A percentile compares a stretch with the other conserved stretches of the same genome.
These are phyloP conservation scores for Lodderomyces elongisporus DNA, from an alignment of 1,139 yeast genomes.

Conservation along the genomic window DNA sequence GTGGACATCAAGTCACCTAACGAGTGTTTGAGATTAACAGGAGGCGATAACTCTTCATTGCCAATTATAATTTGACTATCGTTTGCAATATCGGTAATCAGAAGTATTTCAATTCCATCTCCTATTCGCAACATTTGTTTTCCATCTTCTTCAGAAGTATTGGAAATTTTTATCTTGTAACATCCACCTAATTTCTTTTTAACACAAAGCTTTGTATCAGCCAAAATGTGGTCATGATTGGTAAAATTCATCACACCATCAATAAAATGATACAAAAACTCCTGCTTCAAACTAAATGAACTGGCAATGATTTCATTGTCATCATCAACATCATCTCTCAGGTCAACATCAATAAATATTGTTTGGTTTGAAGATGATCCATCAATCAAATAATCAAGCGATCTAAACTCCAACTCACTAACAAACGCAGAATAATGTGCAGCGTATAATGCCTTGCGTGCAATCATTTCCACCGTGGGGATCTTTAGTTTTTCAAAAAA, in stretches of 20 bases:
- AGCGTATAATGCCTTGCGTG: conserved; percentile 69
- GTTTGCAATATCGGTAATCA: conserved; percentile 39
- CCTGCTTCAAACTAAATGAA: conserved; percentile 29
- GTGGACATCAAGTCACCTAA: conserved; percentile 36
- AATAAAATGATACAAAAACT: conserved; percentile 63
- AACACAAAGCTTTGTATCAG: conserved; percentile 29
- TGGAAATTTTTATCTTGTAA: conserved; percentile 34
- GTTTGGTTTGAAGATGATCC: conserved; percentile 50
- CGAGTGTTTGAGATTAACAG: conserved; percentile 31
- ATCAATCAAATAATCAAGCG: conserved; percentile 53
- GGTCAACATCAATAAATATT: conserved; percentile 46
- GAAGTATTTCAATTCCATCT: conserved; percentile 42
- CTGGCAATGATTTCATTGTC: conserved; percentile 11
- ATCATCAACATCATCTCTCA: conserved; percentile 37
- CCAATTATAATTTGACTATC: conserved; percentile 61
- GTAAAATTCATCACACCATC: conserved; percentile 34
- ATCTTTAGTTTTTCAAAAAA: conserved; percentile 29
- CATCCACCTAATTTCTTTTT: conserved; percentile 39
- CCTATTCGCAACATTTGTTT: conserved; percentile 29
- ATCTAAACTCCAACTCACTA: conserved; percentile 61
- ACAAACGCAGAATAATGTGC: conserved; percentile 65
- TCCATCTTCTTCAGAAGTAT: conserved; percentile 37
- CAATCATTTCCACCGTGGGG: conserved; percentile 45
- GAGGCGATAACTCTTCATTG: conserved; percentile 47
- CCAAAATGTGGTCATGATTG: conserved; percentile 15